Evolutionary conservation across 805 yeast species (phyloP), one percentile per base, ranked within the genome.

Genomic region (Danielia reshetovae): DNA sequence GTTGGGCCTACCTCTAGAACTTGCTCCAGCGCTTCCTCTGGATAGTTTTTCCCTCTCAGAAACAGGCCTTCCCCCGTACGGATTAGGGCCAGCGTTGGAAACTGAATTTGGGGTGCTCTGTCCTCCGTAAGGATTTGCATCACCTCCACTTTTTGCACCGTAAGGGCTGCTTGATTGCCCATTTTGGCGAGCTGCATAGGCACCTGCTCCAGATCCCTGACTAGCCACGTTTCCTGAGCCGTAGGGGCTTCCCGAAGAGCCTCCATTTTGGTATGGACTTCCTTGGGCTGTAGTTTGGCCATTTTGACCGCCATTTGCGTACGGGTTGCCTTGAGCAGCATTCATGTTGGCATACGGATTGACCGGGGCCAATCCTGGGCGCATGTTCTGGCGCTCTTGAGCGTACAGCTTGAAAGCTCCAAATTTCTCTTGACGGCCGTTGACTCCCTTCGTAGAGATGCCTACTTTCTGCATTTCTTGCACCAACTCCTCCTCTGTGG

Each of bases 371-470:
- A 64, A 46, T 8, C 65, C 70, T 13, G 68, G 64, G 28, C 55
- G 59, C 27, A 45, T 51, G 19, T 32, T 38, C 29, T 52, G 61
- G 21, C 70, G 49, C 37, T 70, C 70, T 38, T 64, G 67, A 21
- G 80, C 80, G 47, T 73, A 68, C 32, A 59, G 60, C 34, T 57
- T 59, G 54, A 70, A 75, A 14, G 75, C 77, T 11, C 73, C 69
- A 45, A 75, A 75, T 56, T 73, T 72, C 42, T 70, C 70, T 37
- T 64, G 60, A 28, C 76, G 58, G 11, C 51, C 48, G 28, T 21
- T 40, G n/a, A 38, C 36, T 5, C 57, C 44, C 35, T 60, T 66
- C 18, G 72, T 65, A 9, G 73, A 46, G 24, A 74, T 61, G 7
- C 77, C 77, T 17, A 57, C 49, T 15, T 51, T 51, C 38, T 56